Evolutionary conservation across 371 early-diverging fungal species (phyloP).

Genomic region (Quaeritorhiza haematococci): DNA sequence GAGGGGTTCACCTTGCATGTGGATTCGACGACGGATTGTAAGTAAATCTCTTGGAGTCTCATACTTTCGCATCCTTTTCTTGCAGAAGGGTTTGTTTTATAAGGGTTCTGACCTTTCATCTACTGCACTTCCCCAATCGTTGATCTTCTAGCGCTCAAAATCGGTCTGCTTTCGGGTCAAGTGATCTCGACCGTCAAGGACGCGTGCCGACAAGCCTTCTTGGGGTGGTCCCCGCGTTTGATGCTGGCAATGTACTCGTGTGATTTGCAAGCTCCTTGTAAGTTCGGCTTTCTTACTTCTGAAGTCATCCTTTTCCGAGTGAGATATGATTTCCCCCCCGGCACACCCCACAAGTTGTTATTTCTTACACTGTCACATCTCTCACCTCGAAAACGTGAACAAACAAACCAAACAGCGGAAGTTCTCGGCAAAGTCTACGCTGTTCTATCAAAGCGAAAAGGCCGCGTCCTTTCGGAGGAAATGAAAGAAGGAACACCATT

Average conservation of each 20-base stretch:
- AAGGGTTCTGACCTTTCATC: too few relatives aligned
- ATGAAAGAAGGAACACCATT: constrained; percentile 93
- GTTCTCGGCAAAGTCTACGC: constrained; percentile 94
- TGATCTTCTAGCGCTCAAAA: constrained; percentile 18
- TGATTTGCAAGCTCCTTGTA: constrained; percentile 86
- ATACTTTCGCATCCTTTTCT: not conserved
- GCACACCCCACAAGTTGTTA: not conserved
- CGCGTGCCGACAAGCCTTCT: constrained; percentile 74
- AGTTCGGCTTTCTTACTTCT: constrained; percentile 11
- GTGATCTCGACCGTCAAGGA: constrained; percentile 84
- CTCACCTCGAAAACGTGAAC: not conserved
- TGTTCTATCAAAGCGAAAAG: constrained; percentile 81
- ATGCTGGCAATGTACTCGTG: constrained; percentile 92
- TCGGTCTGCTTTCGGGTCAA: constrained; percentile 60
- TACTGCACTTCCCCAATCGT: too few relatives aligned
- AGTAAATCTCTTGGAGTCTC: not conserved
- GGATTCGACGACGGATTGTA: too few relatives aligned
- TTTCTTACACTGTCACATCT: not conserved
- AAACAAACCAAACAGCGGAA: constrained; percentile 51
- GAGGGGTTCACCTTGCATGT: too few relatives aligned
- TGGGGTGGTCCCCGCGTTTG: constrained; percentile 91
- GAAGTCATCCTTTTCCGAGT: constrained; percentile 1
- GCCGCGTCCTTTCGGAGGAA: constrained; percentile 86
- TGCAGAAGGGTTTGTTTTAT: too few relatives aligned
- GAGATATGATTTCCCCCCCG: not conserved